Evolutionary conservation across 2,329 filamentous ascomycete genomes (phyloP), one percentile per base, ranked within the genome.

Genomic region (Phoma herbarum): DNA sequence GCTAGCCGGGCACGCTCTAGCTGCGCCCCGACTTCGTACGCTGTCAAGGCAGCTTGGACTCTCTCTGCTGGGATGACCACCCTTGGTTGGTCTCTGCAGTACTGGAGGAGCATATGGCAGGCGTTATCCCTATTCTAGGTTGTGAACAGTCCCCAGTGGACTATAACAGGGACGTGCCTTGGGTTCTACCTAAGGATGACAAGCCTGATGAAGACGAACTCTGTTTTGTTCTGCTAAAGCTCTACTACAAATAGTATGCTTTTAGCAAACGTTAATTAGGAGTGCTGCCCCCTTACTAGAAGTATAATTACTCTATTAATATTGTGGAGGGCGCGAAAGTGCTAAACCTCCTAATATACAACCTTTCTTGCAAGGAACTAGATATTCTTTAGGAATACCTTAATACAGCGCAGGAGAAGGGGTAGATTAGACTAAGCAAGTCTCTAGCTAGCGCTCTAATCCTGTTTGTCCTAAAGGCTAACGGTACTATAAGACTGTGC

Each of bases 321-420:
- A 28, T 28, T 28, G 26, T 28, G 26, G 26, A 28, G 26, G 26
- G 26, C 9, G 26, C 26, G 26, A 28, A 28, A 28, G 26, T 28
- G 26, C 26, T 9, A 28, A 28, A 28, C 9, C 26, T 28, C 26
- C 26, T 9, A 28, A 28, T 28, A 28, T 28, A 28, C 26, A 28
- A 28, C 26, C 26, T 28, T 28, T 28, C 26, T 9, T n/a, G n/a
- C n/a, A n/a, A n/a, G n/a, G n/a, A n/a, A n/a, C n/a, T n/a, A n/a
- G n/a, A n/a, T n/a, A n/a, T n/a, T n/a, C n/a, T n/a, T n/a, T 41
- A 41, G 18, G 37, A 41, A 41, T 41, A 41, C 37, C 37, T 41
- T 41, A 41, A 41, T 41, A 41, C 7, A 41, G 37, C 18, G n/a
- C n/a, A 41, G 37, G n/a, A 41, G 9, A 41, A 41, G n/a, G n/a